These are phyloP conservation scores for Euphorbia peplus DNA, from an alignment of 345 rosid genomes.

Conservation along the genomic window DNA sequence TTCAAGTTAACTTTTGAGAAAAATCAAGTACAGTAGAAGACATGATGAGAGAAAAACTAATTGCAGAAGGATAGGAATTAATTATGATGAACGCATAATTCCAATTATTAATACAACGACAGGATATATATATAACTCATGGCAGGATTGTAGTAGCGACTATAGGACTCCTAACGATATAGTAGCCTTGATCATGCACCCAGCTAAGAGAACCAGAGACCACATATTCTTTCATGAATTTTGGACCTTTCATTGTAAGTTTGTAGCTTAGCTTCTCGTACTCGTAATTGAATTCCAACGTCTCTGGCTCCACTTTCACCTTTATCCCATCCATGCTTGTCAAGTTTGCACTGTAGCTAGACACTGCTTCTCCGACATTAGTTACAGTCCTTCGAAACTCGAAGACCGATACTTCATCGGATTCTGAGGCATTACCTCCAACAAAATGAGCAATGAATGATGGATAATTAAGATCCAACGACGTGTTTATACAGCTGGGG, in stretches of 20 bases:
- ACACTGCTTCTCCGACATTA: constrained; percentile 44
- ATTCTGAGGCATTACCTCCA: neutral
- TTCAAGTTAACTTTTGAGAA: no score
- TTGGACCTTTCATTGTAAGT: constrained; percentile 48
- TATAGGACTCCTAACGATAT: constrained; percentile 49
- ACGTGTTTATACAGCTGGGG: constrained; percentile 26
- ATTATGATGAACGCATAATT: no score
- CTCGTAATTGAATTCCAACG: constrained; percentile 41
- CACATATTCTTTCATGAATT: constrained; percentile 24
- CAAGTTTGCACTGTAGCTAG: constrained; percentile 40
- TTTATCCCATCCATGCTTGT: constrained; percentile 44
- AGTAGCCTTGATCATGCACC: constrained; percentile 49
- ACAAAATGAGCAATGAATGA: constrained; percentile 45
- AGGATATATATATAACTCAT: constrained; percentile 6
- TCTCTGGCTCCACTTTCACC: constrained; percentile 50
- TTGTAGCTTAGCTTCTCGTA: constrained; percentile 48
- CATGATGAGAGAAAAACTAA: no score
- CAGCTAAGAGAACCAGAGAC: constrained; percentile 50
- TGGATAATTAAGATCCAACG: constrained; percentile 55
- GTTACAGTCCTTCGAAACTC: constrained; percentile 45
- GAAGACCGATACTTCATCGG: constrained; percentile 5
- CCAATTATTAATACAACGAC: no score
- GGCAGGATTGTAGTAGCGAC: constrained; percentile 38
- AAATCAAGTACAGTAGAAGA: no score
- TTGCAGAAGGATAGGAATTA: no score